Conservation (phyloP, 495 filamentous ascomycete genomes). For the Podospora didyma region DNA sequence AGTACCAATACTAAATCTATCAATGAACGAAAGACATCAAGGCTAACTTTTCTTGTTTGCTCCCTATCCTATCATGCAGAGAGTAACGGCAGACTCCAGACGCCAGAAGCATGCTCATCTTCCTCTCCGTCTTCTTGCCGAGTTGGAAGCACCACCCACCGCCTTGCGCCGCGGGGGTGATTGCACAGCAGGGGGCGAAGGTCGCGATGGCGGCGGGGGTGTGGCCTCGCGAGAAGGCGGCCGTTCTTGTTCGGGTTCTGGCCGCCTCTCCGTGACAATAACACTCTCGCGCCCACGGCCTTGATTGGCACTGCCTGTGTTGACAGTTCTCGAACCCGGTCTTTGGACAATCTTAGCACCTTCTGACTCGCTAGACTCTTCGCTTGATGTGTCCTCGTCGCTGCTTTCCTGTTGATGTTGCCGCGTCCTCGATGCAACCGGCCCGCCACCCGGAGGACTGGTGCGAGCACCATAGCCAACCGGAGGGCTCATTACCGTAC, state of each 20-base stretch:
- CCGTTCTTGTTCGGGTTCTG: constrained; percentile 22
- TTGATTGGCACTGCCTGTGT: neutral
- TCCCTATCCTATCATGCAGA: neutral
- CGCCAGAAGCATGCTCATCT: constrained; percentile 8
- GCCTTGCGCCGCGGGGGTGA: constrained; percentile 28
- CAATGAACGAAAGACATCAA: constrained; percentile 8
- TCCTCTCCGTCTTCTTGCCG: constrained; percentile 26
- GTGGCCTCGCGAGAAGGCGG: constrained; percentile 16
- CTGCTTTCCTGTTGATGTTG: constrained; percentile 10
- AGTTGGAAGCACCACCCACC: constrained; percentile 6
- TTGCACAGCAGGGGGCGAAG: neutral
- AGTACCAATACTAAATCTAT: constrained; percentile 20
- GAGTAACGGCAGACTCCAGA: constrained; percentile 1
- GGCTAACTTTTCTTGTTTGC: constrained; percentile 6
- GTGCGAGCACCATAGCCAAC: neutral
- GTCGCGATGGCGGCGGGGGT: constrained; percentile 18
- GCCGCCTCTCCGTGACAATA: constrained; percentile 18
- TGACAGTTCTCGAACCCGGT: constrained; percentile 7
- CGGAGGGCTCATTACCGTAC: constrained; percentile 4
- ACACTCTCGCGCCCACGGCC: constrained; percentile 11
- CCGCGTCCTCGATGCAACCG: neutral
- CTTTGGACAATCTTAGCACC: constrained; percentile 18
- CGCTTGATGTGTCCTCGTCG: constrained; percentile 10
- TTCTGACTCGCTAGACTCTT: constrained; percentile 15
- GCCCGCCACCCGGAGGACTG: neutral